Conservation (phyloP, 805 yeast genomes). For the Candida fluviatilis region DNA sequence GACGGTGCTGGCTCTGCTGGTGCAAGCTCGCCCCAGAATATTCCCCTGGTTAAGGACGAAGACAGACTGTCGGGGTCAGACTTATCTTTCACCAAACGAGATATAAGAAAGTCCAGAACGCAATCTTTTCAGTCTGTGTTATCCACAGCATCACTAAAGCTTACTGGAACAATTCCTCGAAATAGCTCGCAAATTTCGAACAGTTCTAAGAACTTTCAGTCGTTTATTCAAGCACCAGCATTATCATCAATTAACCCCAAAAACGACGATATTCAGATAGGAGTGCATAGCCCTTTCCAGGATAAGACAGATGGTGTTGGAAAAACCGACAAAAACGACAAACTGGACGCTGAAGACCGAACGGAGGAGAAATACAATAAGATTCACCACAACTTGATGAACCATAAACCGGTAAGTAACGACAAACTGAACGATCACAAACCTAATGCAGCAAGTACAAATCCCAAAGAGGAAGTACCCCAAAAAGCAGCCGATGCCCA, state of each 20-base stretch:
- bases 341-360: background rate
- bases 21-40: background rate
- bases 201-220: slow-evolving; percentile 35
- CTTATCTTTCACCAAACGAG: slow-evolving; percentile 35
- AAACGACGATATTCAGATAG: slow-evolving; percentile 35
- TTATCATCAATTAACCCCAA: slow-evolving; percentile 28
- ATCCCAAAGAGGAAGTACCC: too few species aligned
- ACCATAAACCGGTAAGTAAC: too few species aligned
- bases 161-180: slow-evolving; percentile 18
- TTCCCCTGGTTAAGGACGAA: background rate
- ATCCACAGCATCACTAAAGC: slow-evolving; percentile 40
- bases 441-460: background rate
- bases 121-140: slow-evolving; percentile 43
- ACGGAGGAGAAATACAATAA: background rate
- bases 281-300: slow-evolving; percentile 37
- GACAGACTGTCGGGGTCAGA: slow-evolving; percentile 8
- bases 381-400: too few species aligned
- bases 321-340: background rate
- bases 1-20: background rate
- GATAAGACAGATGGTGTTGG: slow-evolving; percentile 11
- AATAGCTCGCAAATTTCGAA: slow-evolving; percentile 20
- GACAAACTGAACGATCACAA: background rate
- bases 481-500: background rate
- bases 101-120: slow-evolving; percentile 32
- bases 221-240: slow-evolving; percentile 44